Base-by-base conservation (phyloP, 805 yeast species). In the Myxozyma vanderwaltii region DNA sequence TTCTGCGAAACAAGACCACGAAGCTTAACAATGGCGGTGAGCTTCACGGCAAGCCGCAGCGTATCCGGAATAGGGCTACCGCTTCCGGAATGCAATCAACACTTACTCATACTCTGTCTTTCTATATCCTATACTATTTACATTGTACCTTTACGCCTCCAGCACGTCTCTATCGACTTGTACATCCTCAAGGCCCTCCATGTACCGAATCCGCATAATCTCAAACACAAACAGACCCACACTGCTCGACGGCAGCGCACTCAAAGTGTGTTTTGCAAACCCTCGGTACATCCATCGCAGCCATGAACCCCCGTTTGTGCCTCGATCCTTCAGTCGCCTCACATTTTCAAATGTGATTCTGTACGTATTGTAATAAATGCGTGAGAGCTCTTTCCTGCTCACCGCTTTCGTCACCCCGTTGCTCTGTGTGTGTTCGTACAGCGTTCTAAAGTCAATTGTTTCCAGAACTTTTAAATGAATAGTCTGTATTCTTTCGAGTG, bases 171-270 rank as follows among this genome's bases (percentile, higher is more conserved):
- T 35, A 4, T 15, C 52, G 23, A 41, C 24, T 26, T 40, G 41
- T 8, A 23, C 48, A 17, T 17, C 52, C 31, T 38, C 54, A 17
- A 33, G 29, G 46, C 43, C 59, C 44, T 57, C 66, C 35, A 52
- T 23, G 36, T 46, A 63, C 41, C 60, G 41, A 7, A 63, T 38
- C 41, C 97, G 78, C 80, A 89, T 80, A 21, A 89, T 85, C 72
- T 92, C 97, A 72, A 92, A 83, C 15, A 89, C 89, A 49, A 92
- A 75, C 39, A 92, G 76, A 0, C 96, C 97, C 43, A 90, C 82
- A 43, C 95, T 87, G 0, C 97, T 89, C 1, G 96, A 89, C 0
- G 98, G 98, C 45, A 91, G 82, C 1, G 88, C 83, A 0, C 89
- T 81, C 49, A 88, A 68, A 0, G 96, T 86, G 61, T 86, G 86